A percentile compares a stretch with the other conserved stretches of the same genome.
phyloP scores from a whole-genome alignment of 2,329 filamentous ascomycete genomes.

The Penicillium verrucosum region DNA sequence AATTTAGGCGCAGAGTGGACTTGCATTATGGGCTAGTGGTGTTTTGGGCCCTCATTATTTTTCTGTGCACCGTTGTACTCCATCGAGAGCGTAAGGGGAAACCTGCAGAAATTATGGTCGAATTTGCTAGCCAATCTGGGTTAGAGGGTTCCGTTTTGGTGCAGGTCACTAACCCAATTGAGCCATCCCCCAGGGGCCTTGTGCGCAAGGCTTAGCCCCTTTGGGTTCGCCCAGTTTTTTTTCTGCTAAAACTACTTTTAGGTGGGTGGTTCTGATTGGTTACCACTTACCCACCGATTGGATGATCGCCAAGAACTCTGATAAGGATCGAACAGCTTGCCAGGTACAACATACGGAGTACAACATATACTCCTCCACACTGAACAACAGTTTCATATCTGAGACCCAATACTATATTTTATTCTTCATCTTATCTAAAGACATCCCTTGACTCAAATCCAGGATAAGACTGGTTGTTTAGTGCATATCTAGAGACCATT shows the following conservation, averaged over 20 bases:
- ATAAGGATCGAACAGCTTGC: not conserved
- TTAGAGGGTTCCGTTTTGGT: slow-evolving; percentile 1
- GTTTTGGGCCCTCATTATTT: slow-evolving; percentile 7
- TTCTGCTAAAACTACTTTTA: not conserved
- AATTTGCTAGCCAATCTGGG: slow-evolving; percentile 1
- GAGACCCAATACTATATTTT: not conserved
- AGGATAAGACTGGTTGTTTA: slow-evolving; percentile 1
- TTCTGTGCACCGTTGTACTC: not conserved
- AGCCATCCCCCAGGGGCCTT: slow-evolving; percentile 8
- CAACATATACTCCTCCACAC: not conserved
- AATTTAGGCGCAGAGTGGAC: slow-evolving; percentile 13
- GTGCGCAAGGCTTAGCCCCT: slow-evolving; percentile 16
- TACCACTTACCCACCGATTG: not conserved
- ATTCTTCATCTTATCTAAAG: not conserved
- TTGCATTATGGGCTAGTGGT: slow-evolving; percentile 13
- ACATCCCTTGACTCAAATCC: not conserved
- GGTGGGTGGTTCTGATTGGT: not conserved
- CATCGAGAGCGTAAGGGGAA: slow-evolving; percentile 19
- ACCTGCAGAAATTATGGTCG: slow-evolving; percentile 13
- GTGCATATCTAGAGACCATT: not conserved
- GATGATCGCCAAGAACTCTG: not conserved
- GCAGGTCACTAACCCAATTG: not conserved
- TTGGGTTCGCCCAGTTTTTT: not conserved
- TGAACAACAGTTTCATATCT: not conserved
- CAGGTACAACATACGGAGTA: not conserved